Evolutionary conservation across 495 filamentous ascomycete genomes (phyloP), one percentile per base, ranked within the genome.

Genomic region (Astrocystis sublimbata): DNA sequence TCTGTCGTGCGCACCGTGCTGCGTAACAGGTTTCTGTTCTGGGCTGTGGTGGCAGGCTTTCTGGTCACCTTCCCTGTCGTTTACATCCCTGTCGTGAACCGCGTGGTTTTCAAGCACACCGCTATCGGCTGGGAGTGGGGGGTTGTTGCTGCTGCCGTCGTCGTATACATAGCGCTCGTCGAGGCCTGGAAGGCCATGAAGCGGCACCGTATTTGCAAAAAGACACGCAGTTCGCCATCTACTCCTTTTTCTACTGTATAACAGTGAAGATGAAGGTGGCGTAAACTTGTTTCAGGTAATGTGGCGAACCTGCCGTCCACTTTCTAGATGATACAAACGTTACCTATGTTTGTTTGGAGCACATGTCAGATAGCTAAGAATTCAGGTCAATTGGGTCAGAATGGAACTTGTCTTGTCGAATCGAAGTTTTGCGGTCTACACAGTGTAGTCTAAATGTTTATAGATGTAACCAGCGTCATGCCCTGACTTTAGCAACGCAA

Each of bases 61-160:
- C 31, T 81, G 56, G 79, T 83, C 60, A 81, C 82, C 2, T 86
- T 84, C 49, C 84, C 84, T 3, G 74, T 82, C 33, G 73, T 86
- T 17, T 86, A 86, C 57, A 76, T 86, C 33, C 84, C 84, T 1
- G 76, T 73, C 19, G 76, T 86, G 62, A 83, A 85, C 67, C 71
- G 63, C 15, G 66, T 65, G 7, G 84, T 86, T 6, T 86, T 86
- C 74, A 83, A 83, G 63, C 84, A 86, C 67, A 73, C 73, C 57
- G 76, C 75, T 15, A 83, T 86, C 58, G 78, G 71, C n/a, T 83
- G 83, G 76, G 83, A 86, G 58, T 85, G 83, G 83, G 79, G 72
- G n/a, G 73, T 85, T 40, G 83, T 85, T 0, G 73, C 78, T n/a
- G 75, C 76, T 30, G 76, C 71, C 23, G 76, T 79, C 1, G 61